These are phyloP conservation scores for Bruguiera gymnorhiza DNA, from an alignment of 345 rosid genomes.

Conservation along the genomic window DNA sequence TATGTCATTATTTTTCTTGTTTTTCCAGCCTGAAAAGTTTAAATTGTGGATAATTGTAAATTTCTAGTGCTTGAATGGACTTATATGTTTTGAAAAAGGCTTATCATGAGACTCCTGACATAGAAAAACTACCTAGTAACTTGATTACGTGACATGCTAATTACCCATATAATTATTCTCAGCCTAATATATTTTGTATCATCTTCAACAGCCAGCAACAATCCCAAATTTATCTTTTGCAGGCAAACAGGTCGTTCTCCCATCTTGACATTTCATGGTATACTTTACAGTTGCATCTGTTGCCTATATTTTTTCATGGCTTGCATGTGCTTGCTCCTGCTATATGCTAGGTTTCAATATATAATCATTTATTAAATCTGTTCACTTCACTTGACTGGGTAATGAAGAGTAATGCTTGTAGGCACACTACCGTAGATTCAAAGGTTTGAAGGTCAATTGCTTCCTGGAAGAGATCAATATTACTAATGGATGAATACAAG, in stretches of 20 bases:
- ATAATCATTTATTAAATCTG: constrained; percentile 2
- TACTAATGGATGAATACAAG: constrained; percentile 41
- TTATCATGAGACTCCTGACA: neutral
- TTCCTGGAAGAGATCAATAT: constrained; percentile 41
- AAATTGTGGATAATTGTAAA: neutral
- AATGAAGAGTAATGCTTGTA: constrained; percentile 21
- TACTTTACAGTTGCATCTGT: constrained; percentile 12
- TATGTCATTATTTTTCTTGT: neutral
- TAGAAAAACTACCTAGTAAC: neutral
- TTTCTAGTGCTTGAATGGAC: neutral
- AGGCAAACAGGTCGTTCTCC: constrained; percentile 46
- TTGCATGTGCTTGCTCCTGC: neutral
- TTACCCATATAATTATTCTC: neutral
- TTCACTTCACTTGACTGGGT: constrained; percentile 10
- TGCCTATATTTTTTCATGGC: constrained; percentile 11
- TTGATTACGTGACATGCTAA: neutral
- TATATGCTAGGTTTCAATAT: constrained; percentile 4
- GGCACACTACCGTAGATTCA: constrained; percentile 53
- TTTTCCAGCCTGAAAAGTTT: neutral
- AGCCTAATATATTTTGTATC: constrained; percentile 10
- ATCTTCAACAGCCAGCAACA: constrained; percentile 22
- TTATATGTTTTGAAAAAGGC: neutral
- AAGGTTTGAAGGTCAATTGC: constrained; percentile 26
- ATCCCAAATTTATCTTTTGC: constrained; percentile 31
- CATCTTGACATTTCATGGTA: constrained; percentile 64